Evolutionary conservation across 768 basidiomycete species (phyloP).

Genomic region (Trametes cinnabarina): DNA sequence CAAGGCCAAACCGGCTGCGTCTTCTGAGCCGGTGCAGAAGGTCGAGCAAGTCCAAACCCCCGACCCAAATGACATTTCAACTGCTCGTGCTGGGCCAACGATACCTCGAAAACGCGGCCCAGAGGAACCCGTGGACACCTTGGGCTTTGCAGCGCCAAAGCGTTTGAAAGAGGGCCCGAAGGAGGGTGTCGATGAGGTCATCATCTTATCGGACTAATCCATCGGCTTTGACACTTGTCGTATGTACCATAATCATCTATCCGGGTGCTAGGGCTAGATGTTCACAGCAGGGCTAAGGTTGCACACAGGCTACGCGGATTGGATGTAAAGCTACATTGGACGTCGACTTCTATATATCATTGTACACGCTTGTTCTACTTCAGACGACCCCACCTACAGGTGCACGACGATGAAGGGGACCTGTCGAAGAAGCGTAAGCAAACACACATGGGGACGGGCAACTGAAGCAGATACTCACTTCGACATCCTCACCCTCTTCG

Average conservation of each 20-base stretch:
- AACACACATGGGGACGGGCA: background rate
- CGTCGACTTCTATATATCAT: conserved; percentile 13
- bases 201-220: background rate
- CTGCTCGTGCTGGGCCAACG: too few relatives aligned
- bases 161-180: background rate
- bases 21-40: too few relatives aligned
- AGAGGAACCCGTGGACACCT: background rate
- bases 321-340: conserved; percentile 17
- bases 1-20: too few relatives aligned
- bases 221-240: background rate
- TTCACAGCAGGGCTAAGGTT: background rate
- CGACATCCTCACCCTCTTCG: conserved; percentile 92
- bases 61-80: too few relatives aligned
- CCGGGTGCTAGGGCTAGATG: too few relatives aligned
- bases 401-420: conserved; percentile 82
- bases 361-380: conserved; percentile 3
- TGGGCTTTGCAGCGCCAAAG: background rate
- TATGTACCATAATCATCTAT: background rate
- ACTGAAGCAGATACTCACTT: conserved; percentile 47
- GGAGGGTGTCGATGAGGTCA: background rate
- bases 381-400: conserved; percentile 39
- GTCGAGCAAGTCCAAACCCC: too few relatives aligned
- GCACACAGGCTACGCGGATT: background rate
- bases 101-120: background rate
- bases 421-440: conserved; percentile 34